Evolutionary conservation across 2,329 filamentous ascomycete genomes (phyloP), one percentile per base, ranked within the genome.

Genomic region (Stachybotrys elegans): DNA sequence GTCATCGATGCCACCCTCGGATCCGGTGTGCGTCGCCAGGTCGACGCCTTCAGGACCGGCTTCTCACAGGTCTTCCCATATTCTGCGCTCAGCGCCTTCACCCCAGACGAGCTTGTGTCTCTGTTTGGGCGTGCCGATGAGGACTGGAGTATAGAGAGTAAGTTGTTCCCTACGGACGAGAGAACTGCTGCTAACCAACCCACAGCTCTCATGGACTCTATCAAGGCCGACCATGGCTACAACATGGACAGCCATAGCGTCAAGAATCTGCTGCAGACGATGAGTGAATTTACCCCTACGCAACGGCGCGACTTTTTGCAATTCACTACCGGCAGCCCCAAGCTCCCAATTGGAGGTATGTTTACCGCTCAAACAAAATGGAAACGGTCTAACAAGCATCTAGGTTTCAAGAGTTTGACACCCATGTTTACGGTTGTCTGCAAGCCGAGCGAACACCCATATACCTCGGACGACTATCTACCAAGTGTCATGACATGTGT

Each of bases 401-500:
- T 38, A 96, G 91, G 93, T 48, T 98, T 98, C 79, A 95, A 94
- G 71, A 88, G 84, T 64, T 80, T 98, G 49, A 97, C 90, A 3
- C 93, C 93, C 17, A 96, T 97, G 84, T 97, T 98, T 63, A 98
- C 93, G 4, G 93, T 98, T 50, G 93, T 98, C 35, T 97, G 93
- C 76, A 96, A 96, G 67, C 92, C 92, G n/a, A 95, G 88, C 65
- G 93, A 98, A 61, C 83, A 89, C 14, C 93, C 93, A 2, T 93
- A 91, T 64, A 86, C 84, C 4, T 92, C 92, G 5, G 93, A 98
- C 60, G 93, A 98, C 69, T 98, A 97, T 59, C 78, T 98, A n/a
- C 93, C 94, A 12, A 97, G 91, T 62, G 94, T 98, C 63, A 98
- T 98, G 94, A 98, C 94, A 11, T 98, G 94, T 64, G 93, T 95